phyloP scores from a whole-genome alignment of 257 asterid genomes.

The Ajuga chamaepitys region DNA sequence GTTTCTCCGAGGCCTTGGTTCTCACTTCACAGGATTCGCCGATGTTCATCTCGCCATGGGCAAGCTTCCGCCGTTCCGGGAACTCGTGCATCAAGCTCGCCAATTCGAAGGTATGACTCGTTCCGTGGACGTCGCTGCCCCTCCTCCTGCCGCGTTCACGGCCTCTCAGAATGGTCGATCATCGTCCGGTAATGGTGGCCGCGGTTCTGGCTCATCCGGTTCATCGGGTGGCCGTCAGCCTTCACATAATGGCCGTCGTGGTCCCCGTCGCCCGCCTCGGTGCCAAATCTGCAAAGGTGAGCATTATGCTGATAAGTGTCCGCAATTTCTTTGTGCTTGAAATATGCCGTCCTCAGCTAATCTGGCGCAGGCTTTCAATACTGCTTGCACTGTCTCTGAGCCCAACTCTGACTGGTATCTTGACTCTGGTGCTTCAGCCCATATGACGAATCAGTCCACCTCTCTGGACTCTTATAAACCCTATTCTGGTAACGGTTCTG shows the following conservation, averaged over 20 bases:
- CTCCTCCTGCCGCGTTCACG: neutral
- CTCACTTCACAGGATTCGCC: neutral
- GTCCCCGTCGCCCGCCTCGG: neutral
- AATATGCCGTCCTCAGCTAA: neutral
- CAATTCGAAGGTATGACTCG: neutral
- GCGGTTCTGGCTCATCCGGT: neutral
- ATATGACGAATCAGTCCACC: neutral
- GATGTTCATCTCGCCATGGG: neutral
- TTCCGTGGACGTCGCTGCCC: neutral
- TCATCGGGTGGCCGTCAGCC: neutral
- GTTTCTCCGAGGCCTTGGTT: neutral
- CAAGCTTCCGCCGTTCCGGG: neutral
- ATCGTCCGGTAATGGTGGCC: neutral
- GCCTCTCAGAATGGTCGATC: neutral
- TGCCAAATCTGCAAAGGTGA: neutral
- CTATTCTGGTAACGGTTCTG: too few species aligned
- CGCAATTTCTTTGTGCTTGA: neutral
- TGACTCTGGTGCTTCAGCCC: neutral
- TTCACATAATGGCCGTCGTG: neutral
- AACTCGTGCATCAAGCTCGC: neutral
- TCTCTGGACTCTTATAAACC: neutral
- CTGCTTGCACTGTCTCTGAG: too few species aligned
- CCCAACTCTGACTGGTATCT: too few species aligned
- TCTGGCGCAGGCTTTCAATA: neutral
- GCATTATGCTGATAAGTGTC: too few species aligned